phyloP scores from a whole-genome alignment of 306 rosid genomes.

The Cicer cuneatum region DNA sequence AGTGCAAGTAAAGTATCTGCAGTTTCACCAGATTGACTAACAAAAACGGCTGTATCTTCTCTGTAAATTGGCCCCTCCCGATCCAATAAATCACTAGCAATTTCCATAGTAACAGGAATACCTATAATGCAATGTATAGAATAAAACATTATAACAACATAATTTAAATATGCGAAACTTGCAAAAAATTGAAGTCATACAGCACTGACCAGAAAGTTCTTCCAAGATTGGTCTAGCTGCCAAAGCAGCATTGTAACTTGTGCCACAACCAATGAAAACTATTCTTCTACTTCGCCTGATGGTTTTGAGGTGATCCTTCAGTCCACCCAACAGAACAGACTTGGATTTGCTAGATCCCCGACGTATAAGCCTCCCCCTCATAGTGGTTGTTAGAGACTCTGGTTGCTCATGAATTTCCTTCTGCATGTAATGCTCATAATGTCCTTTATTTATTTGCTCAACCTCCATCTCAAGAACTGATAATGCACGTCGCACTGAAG shows the following conservation, averaged over 20 bases:
- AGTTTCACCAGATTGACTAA: conserved; percentile 99
- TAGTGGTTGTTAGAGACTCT: conserved; percentile 91
- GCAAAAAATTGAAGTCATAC: conserved; percentile 33
- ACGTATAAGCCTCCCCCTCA: conserved; percentile 94
- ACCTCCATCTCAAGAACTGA: conserved; percentile 98
- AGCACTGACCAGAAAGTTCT: conserved; percentile 90
- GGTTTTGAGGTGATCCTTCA: conserved; percentile 96
- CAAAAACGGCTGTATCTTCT: conserved; percentile 97
- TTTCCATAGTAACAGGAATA: conserved; percentile 96
- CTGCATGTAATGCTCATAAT: conserved; percentile 94
- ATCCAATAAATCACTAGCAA: conserved; percentile 97
- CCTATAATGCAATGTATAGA: conserved; percentile 58
- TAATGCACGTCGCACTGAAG: conserved; percentile 92
- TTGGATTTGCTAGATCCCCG: conserved; percentile 78
- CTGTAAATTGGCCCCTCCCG: conserved; percentile 94
- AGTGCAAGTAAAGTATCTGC: conserved; percentile 91
- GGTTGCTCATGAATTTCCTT: conserved; percentile 98
- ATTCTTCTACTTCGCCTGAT: conserved; percentile 96
- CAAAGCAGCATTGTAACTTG: conserved; percentile 98
- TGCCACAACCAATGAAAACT: conserved; percentile 94
- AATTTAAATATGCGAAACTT: conserved; percentile 34
- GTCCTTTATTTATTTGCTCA: conserved; percentile 96
- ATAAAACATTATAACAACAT: conserved; percentile 35
- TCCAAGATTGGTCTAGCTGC: conserved; percentile 97
- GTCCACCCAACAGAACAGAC: conserved; percentile 93